Evolutionary conservation across 2,329 filamentous ascomycete genomes (phyloP).

Genomic region (Trichoderma sp.): DNA sequence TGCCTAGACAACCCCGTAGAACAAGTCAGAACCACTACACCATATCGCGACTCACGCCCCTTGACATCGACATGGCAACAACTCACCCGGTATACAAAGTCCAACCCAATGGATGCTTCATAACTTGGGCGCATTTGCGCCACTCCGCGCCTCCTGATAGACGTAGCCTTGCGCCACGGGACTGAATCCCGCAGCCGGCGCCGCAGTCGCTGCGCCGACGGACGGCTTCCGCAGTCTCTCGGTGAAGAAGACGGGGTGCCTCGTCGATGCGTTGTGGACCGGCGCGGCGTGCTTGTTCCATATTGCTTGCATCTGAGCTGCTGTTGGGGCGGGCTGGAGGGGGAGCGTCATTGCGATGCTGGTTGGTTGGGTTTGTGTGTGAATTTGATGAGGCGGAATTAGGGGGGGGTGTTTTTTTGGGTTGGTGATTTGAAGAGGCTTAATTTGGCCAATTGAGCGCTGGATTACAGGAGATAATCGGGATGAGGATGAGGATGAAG

Average conservation of each 20-base stretch:
- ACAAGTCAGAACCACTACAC: neutral
- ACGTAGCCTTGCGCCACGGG: conserved; percentile 60
- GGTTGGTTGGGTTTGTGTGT: neutral
- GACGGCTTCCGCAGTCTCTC: conserved; percentile 56
- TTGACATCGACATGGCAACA: neutral
- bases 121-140: conserved; percentile 34
- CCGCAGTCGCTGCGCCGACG: conserved; percentile 29
- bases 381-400: too few relatives aligned
- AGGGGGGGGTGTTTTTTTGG: too few relatives aligned
- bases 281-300: conserved; percentile 27
- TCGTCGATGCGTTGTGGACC: conserved; percentile 53
- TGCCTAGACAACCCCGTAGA: neutral
- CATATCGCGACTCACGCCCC: neutral
- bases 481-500: neutral
- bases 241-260: conserved; percentile 77
- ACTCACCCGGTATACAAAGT: neutral
- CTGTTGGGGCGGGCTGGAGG: neutral
- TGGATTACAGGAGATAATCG: neutral
- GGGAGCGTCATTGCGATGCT: neutral
- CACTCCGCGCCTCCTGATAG: conserved; percentile 47
- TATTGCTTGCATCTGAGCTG: conserved; percentile 25
- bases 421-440: fast-evolving
- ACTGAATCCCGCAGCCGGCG: conserved; percentile 29
- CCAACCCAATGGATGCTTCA: too few relatives aligned
- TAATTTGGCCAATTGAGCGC: neutral